Percentiles rank a stretch among this genome's conserved stretches.
phyloP scores from a whole-genome alignment of 176 grass and related monocot genomes.

The Areca catechu region DNA sequence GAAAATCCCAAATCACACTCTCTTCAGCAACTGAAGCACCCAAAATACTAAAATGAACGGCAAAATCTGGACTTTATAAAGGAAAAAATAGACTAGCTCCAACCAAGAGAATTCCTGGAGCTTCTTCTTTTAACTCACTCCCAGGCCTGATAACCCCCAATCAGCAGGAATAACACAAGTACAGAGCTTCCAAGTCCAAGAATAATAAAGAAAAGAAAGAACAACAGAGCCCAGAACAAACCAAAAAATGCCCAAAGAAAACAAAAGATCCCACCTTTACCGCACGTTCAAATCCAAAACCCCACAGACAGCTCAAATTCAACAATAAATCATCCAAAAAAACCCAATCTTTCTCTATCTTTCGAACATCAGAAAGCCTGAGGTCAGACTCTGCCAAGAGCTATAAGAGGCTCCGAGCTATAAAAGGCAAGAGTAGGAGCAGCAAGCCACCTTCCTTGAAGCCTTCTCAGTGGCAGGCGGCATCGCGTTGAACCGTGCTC shows the following conservation, averaged over 20 bases:
- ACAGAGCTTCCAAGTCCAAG: background rate
- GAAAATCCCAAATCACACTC: too few species aligned
- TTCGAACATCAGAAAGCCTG: background rate
- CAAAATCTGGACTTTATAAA: too few species aligned
- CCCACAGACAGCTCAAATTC: background rate
- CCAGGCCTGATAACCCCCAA: too few species aligned
- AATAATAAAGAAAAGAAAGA: background rate
- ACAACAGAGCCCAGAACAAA: background rate
- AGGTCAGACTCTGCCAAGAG: background rate
- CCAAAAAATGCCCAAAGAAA: background rate
- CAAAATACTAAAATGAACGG: too few species aligned
- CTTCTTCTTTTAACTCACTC: too few species aligned
- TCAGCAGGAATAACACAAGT: too few species aligned
- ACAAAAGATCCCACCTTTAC: slow-evolving; percentile 1
- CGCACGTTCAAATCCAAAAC: background rate
- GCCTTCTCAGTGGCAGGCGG: background rate
- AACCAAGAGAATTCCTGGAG: too few species aligned
- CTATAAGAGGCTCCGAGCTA: background rate
- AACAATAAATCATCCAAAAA: background rate
- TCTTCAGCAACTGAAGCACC: too few species aligned
- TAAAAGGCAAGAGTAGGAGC: background rate
- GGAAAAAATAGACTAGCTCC: too few species aligned
- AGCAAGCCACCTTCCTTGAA: background rate
- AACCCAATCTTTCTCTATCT: slow-evolving; percentile 2
- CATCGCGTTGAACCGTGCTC: slow-evolving; percentile 9